phyloP scores from a whole-genome alignment of 371 early-diverging fungal species.

The Syncephalis plumigaleata region DNA sequence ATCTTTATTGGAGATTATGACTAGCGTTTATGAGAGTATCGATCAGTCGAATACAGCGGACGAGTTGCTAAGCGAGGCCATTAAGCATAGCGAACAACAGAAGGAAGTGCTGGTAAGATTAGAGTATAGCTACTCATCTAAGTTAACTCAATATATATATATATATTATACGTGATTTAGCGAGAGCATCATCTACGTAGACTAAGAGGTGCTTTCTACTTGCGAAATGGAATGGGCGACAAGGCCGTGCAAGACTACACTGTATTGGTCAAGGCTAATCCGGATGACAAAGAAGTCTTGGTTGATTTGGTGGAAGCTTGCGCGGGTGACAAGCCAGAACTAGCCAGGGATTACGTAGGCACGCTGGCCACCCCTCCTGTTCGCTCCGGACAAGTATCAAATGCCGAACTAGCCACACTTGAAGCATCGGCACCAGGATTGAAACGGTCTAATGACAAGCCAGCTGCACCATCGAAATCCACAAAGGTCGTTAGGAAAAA shows the following conservation, averaged over 20 bases:
- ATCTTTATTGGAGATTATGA: too few species aligned
- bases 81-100: too few species aligned
- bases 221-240: conserved; percentile 11
- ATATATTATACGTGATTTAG: neutral
- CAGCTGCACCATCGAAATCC: conserved; percentile 8
- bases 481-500: conserved; percentile 24
- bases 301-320: conserved; percentile 52
- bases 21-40: too few species aligned
- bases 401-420: conserved; percentile 28
- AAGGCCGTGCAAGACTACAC: conserved; percentile 56
- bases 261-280: conserved; percentile 44
- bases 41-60: too few species aligned
- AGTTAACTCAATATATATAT: neutral
- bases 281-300: conserved; percentile 38
- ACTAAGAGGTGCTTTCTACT: neutral
- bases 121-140: neutral
- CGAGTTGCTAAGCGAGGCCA: too few species aligned
- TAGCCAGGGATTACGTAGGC: conserved; percentile 46
- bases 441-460: conserved; percentile 35
- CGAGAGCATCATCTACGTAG: too few species aligned
- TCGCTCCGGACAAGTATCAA: conserved; percentile 11
- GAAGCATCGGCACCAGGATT: conserved; percentile 40
- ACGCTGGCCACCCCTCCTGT: conserved; percentile 21
- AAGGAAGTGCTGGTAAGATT: too few species aligned
- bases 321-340: conserved; percentile 36